Evolutionary conservation across 1,139 yeast species (phyloP), one percentile per base, ranked within the genome.

Genomic region (Kodamaea plutei): DNA sequence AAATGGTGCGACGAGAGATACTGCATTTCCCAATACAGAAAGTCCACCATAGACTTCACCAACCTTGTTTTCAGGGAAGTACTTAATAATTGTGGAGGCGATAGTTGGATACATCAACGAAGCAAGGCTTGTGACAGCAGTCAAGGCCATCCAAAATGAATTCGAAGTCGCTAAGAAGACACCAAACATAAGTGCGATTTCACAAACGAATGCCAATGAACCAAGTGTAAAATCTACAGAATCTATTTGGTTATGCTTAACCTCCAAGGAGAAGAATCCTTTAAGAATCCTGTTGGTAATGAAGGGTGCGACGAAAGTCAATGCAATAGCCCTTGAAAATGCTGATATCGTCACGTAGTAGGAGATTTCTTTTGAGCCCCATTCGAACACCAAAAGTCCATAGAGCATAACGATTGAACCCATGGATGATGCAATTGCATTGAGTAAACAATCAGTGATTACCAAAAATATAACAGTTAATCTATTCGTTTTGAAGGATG

Each of bases 281-380:
- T 53, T 59, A 16, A 65, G 42, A 6, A 65, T 17, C 10, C 37
- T 39, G 28, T 53, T 55, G 30, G 49, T 52, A 9, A 63, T 34
- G 2, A 61, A 23, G 2, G 73, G 72, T 2, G 66, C 50, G 11
- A 64, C 24, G 4, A 61, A 35, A 12, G 63, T 52, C 35, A 65
- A 48, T 2, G 53, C 50, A 5, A 58, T 28, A 1, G 69, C 69
- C 32, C 58, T 50, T 7, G 73, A 54, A 2, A 73, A 40, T 27
- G 84, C 81, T 1, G 70, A 44, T 1, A 70, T 37, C 0, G 89
- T 74, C 37, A 84, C 54, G 37, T 74, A 67, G 38, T 69, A 67
- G 5, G 91, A 87, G 19, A 81, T 56, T 30, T 72, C 70, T 3
- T 62, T 68, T 11, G 84, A 67, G 2, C 59, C 58, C 85, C 93